Evolutionary conservation across 495 filamentous ascomycete genomes (phyloP).

Genomic region (Extremus antarcticus): DNA sequence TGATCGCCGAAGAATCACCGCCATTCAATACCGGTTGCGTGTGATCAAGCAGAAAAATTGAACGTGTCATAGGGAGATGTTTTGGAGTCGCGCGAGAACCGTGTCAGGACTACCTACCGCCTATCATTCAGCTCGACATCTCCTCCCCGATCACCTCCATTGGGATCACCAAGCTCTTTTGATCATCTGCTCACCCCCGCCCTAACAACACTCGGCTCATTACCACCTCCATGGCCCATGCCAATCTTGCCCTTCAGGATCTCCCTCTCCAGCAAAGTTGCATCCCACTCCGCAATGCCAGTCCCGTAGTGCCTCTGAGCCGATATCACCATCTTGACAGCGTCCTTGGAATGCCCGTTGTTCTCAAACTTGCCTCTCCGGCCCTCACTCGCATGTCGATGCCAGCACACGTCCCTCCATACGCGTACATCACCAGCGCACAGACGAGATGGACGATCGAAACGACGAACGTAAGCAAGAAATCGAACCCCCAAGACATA

Average conservation of each 20-base stretch:
- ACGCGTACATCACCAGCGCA: not conserved
- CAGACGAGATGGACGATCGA: not conserved
- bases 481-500: not conserved
- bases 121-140: not conserved
- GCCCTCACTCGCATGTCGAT: not conserved
- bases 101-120: too few relatives aligned
- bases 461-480: not conserved
- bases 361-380: not conserved
- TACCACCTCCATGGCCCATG: not conserved
- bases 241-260: not conserved
- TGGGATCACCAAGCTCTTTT: not conserved
- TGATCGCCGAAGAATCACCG: too few relatives aligned
- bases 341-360: not conserved
- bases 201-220: not conserved
- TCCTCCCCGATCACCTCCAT: not conserved
- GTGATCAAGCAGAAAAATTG: too few relatives aligned
- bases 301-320: not conserved
- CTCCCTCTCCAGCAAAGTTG: not conserved
- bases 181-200: not conserved
- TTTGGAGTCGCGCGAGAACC: too few relatives aligned
- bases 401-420: not conserved
- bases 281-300: not conserved
- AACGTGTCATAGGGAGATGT: too few relatives aligned
- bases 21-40: too few relatives aligned
- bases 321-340: not conserved